Base-by-base conservation (phyloP, 1,139 yeast species). In the Candida dubliniensis region DNA sequence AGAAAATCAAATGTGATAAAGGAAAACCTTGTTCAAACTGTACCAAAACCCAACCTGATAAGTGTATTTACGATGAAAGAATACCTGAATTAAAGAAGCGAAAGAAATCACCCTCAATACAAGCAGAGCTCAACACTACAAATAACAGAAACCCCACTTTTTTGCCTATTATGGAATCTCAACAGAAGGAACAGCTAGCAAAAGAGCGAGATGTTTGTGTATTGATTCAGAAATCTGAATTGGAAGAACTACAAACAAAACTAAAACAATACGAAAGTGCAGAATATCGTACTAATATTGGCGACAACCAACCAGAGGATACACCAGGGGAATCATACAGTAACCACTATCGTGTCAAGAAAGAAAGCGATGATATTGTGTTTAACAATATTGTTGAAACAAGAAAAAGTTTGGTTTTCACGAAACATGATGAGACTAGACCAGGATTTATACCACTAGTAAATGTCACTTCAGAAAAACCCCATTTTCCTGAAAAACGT, bases 1-100 rank as follows among this genome's bases (percentile, higher is more conserved):
- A 75, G 34, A 73, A 73, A 50, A 71, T 71, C 44, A 70, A 67
- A 42, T 73, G 78, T 57, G 74, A 71, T 48, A 60, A 69, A 40
- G 69, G 62, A 3, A 54, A 54, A 33, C 78, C 78, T 3, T 73
- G 78, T 47, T 55, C 66, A 10, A 61, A 67, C n/a, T 73, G 78
- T 50, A 59, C 59, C 35, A 71, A 66, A 47, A 66, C 66, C 15
- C 40, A 45, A 13, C 45, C 46, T 11, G 31, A 42, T 11, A 30
- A 39, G 25, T 53, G 55, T 41, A 27, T 37, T 32, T 49, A 50
- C 37, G 53, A 51, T 34, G 51, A 48, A 27, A 31, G 50, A 34
- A 27, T 41, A 6, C 30, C 29, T 10, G 39, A 40, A 26, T 14
- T 18, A n/a, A 39, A 43, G 34, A 34, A 24, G 14, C 23, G 32